These are phyloP conservation scores for Babesia ovis DNA, from an alignment of 169 alveolate species.

Conservation along the genomic window DNA sequence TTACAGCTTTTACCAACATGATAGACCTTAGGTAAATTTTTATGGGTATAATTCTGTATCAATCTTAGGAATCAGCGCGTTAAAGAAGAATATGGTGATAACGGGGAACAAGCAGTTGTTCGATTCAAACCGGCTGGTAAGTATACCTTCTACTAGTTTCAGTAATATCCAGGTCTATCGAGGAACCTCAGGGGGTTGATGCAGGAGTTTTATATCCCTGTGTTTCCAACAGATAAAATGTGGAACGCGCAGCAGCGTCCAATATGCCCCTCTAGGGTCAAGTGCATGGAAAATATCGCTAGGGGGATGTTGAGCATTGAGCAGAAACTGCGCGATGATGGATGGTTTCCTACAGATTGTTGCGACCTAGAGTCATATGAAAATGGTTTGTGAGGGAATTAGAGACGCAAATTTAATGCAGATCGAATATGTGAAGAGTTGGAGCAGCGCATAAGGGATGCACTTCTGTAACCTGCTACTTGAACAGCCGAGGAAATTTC, in stretches of 20 bases:
- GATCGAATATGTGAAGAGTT: slow-evolving; percentile 13
- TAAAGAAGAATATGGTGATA: not conserved
- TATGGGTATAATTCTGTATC: not conserved
- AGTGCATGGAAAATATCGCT: slow-evolving; percentile 24
- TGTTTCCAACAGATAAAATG: not conserved
- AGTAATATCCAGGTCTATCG: slow-evolving; percentile 19
- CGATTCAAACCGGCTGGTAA: slow-evolving; percentile 14
- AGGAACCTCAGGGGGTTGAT: slow-evolving; percentile 42
- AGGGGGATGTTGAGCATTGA: slow-evolving; percentile 51
- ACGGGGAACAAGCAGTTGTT: not conserved
- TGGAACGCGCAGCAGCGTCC: slow-evolving; percentile 47
- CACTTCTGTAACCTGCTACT: slow-evolving; percentile 22
- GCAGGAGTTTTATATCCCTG: slow-evolving; percentile 47
- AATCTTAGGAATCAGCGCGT: slow-evolving; percentile 4
- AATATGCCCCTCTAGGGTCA: slow-evolving; percentile 23
- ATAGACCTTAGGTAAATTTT: slow-evolving; percentile 42
- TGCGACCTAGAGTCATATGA: slow-evolving; percentile 7
- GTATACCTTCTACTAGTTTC: not conserved
- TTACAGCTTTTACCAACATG: slow-evolving; percentile 29
- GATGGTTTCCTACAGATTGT: slow-evolving; percentile 52
- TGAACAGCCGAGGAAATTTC: slow-evolving; percentile 6
- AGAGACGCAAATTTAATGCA: not conserved
- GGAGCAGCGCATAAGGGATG: slow-evolving; percentile 16
- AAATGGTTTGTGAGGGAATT: not conserved
- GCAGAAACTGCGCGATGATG: slow-evolving; percentile 34